phyloP scores from a whole-genome alignment of 1,284 basidiomycete genomes.

The Wolfiporia cocos region DNA sequence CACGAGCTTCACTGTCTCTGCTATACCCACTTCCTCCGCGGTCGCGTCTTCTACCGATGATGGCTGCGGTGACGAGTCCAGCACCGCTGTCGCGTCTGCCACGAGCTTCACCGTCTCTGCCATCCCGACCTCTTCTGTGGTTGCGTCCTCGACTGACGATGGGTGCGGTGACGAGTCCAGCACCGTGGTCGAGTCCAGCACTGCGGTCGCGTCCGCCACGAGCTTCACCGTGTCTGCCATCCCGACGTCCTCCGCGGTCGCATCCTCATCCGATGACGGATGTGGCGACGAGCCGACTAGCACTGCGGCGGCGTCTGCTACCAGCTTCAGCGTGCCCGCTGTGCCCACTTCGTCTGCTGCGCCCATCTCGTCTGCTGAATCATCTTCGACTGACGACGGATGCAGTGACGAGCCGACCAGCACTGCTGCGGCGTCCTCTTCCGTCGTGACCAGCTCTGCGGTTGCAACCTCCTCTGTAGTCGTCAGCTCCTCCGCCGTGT shows the following conservation, averaged over 20 bases:
- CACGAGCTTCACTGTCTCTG: neutral
- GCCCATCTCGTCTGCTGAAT: neutral
- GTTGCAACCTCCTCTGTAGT: neutral
- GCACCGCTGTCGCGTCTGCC: neutral
- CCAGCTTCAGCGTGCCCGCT: neutral
- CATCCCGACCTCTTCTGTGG: neutral
- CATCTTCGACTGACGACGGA: slow-evolving; percentile 1
- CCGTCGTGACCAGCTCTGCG: neutral
- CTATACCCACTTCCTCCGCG: neutral
- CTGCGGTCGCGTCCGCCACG: too few relatives aligned
- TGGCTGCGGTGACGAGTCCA: neutral
- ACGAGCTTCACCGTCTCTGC: too few relatives aligned
- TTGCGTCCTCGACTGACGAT: neutral
- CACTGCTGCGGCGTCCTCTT: neutral
- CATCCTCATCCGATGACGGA: too few relatives aligned
- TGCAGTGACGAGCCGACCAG: slow-evolving; percentile 3
- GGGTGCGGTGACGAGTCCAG: slow-evolving; percentile 3
- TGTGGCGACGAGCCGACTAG: neutral
- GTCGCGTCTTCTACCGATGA: neutral
- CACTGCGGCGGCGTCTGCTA: too few relatives aligned
- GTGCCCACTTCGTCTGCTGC: neutral
- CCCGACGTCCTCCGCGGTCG: too few relatives aligned
- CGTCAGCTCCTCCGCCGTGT: neutral
- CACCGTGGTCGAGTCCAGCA: neutral
- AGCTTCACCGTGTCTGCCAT: neutral